These are phyloP conservation scores for Neocucurbitaria cava DNA, from an alignment of 2,329 filamentous ascomycete genomes.

Conservation along the genomic window DNA sequence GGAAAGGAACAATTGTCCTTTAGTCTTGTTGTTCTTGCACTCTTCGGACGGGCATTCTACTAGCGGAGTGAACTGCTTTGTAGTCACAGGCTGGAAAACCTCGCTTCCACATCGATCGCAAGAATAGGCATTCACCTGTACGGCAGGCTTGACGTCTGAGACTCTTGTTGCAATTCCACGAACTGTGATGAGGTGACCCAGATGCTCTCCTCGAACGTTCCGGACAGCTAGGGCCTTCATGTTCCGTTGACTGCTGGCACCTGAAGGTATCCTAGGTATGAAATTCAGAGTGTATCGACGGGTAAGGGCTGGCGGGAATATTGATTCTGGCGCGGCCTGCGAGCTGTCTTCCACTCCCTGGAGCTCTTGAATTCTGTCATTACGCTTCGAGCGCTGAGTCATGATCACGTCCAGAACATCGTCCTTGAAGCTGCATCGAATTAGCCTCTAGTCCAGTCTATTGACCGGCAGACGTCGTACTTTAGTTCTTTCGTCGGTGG, in stretches of 20 bases:
- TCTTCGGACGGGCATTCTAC: constrained; percentile 88
- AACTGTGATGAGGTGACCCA: constrained; percentile 92
- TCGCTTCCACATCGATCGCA: constrained; percentile 96
- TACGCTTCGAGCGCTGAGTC: constrained; percentile 86
- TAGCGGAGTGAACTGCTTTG: constrained; percentile 89
- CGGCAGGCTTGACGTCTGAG: constrained; percentile 95
- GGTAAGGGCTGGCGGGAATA: constrained; percentile 91
- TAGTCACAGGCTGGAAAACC: constrained; percentile 93
- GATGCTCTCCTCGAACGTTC: constrained; percentile 88
- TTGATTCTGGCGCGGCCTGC: constrained; percentile 72
- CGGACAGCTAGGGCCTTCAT: constrained; percentile 82
- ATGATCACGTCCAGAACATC: constrained; percentile 97
- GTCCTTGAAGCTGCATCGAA: constrained; percentile 80
- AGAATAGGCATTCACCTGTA: constrained; percentile 97
- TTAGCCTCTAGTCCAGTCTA: constrained; percentile 22
- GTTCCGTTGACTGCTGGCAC: constrained; percentile 65
- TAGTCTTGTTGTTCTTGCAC: constrained; percentile 87
- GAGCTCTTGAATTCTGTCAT: constrained; percentile 70
- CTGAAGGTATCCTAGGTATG: constrained; percentile 82
- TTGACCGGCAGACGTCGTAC: constrained; percentile 52
- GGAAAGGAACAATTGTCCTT: constrained; percentile 91
- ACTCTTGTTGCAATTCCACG: constrained; percentile 94
- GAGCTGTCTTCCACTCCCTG: constrained; percentile 55
- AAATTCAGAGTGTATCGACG: constrained; percentile 95
- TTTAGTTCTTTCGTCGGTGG: constrained; percentile 77